Base-by-base conservation (phyloP, 352 stramenopile genomes). In the Globisporangium solare region DNA sequence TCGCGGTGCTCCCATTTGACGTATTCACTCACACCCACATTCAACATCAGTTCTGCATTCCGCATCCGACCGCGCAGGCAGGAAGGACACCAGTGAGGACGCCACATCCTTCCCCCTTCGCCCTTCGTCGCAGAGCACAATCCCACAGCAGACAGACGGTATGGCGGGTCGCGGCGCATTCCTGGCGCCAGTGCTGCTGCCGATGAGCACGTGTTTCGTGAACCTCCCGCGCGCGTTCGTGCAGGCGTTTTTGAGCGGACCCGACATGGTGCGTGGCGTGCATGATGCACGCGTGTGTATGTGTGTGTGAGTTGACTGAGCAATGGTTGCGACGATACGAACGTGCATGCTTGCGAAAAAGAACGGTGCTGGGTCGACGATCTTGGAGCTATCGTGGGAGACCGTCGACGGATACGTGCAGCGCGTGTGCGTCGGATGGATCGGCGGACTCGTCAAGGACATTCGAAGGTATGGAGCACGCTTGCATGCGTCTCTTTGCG, bases 301-400 rank as follows among this genome's bases (percentile, higher is more conserved):
- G 17, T 48, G 14, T 37, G 20, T 56, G 51, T 0, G 13, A 35
- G 10, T 12, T 47, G 47, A 20, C 49, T 52, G 31, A 57, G 32
- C 37, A 6, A 1, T 24, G 39, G 37, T 2, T 48, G 41, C 31
- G 14, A 12, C n/a, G n/a, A 13, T 27, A 6, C 31, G 43, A 39
- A 3, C 52, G n/a, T 17, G 46, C 52, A 52, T 18, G 24, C 48
- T 22, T 57, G 41, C 12, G 6, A 18, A 8, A 43, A 43, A 85
- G 76, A 37, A 61, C 27, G 72, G 56, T 13, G 61, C 54, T 10
- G 83, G 78, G 10, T 61, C 84, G 13, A 83, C 70, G n/a, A 70
- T 94, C 43, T 48, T 94, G 24, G 78, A 88, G 58, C 57, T 92
- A 27, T 89, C 79, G 42, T 92, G 82, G 82, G 79, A 89, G 64